Evolutionary conservation across 805 yeast species (phyloP), one percentile per base, ranked within the genome.

Genomic region (Brettanomyces bruxellensis): DNA sequence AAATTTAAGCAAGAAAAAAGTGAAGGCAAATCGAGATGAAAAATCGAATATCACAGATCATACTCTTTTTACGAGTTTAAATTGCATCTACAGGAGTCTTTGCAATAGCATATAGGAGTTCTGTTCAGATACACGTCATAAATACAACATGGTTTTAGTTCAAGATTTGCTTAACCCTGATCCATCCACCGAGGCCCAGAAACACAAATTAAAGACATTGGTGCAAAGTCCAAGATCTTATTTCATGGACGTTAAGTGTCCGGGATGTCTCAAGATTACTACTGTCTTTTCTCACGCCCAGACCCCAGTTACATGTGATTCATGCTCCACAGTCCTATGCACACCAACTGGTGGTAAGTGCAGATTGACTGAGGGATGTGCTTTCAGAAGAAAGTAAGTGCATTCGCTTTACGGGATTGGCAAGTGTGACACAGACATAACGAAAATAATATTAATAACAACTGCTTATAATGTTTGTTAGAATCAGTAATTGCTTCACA

Each of bases 321-420:
- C 95, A 48, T 93, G 99, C 79, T 83, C 98, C 60, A 88, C 96
- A 60, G 97, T 93, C 58, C 85, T 93, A 70, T 90, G 98, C 78
- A 84, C 93, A 68, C 99, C 99, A 71, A 86, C 97, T 60, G 99
- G 99, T 81, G 99, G 99, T 81, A 93, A 93, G 83, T 97, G 98
- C 69, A 89, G 85, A 77, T 83, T 93, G 72, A 89, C 98, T 64
- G 99, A 95, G 79, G 99, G 99, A 75, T 86, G 95, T 71, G 93
- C 99, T 66, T 93, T 89, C 93, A 89, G 98, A 85, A 87, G 88
- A 78, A 93, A 91, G 88, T 91, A 87, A 84, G 59, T 44, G 37
- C 24, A 25, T 25, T 34, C 4, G 18, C 18, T 18, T 18, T 28
- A 28, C 11, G 32, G 38, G 14, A 18, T 18, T n/a, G 3, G 23